Evolutionary conservation across 2,329 filamentous ascomycete genomes (phyloP).

Genomic region (Aspergillus tamarii): DNA sequence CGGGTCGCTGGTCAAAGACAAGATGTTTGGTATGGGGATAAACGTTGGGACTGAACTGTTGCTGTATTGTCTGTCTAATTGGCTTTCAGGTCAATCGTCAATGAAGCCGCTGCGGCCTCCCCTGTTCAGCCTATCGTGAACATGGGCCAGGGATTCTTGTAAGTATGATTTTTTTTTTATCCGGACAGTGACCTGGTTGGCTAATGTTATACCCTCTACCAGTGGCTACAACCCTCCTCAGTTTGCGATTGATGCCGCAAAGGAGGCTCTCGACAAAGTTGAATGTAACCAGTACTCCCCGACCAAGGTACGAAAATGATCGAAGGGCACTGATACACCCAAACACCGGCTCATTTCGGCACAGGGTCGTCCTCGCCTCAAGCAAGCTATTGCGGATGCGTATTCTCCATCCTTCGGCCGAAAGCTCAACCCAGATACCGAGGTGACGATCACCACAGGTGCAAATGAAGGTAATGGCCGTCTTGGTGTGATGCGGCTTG

Average conservation of each 20-base stretch:
- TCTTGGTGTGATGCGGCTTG: background rate
- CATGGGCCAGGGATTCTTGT: conserved; percentile 68
- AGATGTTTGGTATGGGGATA: conserved; percentile 51
- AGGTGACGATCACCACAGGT: conserved; percentile 88
- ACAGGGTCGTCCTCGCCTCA: conserved; percentile 80
- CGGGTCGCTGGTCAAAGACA: conserved; percentile 55
- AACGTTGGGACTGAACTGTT: background rate
- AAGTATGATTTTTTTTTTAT: conserved; percentile 29
- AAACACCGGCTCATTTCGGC: conserved; percentile 9
- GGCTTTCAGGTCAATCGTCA: conserved; percentile 62
- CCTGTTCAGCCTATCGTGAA: conserved; percentile 69
- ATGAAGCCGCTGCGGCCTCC: conserved; percentile 67
- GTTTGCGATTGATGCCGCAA: conserved; percentile 90
- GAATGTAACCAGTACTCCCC: conserved; percentile 99
- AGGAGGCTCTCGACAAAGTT: conserved; percentile 82
- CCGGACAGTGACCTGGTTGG: background rate
- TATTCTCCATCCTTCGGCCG: conserved; percentile 90
- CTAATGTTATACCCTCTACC: background rate
- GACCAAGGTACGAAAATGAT: conserved; percentile 63
- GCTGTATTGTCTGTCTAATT: conserved; percentile 18
- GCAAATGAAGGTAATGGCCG: conserved; percentile 50
- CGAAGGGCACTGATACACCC: background rate
- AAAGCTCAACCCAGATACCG: conserved; percentile 80
- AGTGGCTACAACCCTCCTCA: conserved; percentile 88
- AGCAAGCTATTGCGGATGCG: conserved; percentile 88